Conservation (phyloP, 2,329 filamentous ascomycete species). For the Nemania serpens region DNA sequence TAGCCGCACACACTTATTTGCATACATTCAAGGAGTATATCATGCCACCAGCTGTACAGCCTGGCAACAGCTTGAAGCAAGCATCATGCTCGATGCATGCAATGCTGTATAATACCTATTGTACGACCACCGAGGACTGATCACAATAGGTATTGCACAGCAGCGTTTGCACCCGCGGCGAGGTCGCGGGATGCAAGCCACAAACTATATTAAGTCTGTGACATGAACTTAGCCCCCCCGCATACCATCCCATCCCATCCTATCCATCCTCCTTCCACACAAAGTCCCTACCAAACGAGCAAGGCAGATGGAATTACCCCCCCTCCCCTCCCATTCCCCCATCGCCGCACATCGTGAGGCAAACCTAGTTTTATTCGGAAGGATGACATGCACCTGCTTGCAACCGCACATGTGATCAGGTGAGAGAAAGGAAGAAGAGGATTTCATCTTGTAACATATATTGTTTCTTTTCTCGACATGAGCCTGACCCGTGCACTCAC, state of each 20-base stretch:
- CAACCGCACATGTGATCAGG: conserved; percentile 1
- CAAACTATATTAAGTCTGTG: conserved; percentile 29
- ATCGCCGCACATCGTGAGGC: neutral
- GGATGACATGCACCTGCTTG: conserved; percentile 9
- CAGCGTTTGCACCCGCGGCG: conserved; percentile 18
- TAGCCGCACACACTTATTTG: too few relatives aligned
- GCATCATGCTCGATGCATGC: conserved; percentile 8
- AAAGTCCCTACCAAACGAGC: neutral
- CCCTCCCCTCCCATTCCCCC: neutral
- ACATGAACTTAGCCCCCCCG: conserved; percentile 7
- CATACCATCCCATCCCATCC: too few relatives aligned
- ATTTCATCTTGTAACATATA: neutral
- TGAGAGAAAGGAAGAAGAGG: neutral
- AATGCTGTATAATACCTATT: too few relatives aligned
- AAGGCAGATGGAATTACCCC: conserved; percentile 8
- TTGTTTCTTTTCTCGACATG: conserved; percentile 5
- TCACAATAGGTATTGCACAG: conserved; percentile 28
- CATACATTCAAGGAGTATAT: too few relatives aligned
- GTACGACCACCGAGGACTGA: conserved; percentile 1
- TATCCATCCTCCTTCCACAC: conserved; percentile 17
- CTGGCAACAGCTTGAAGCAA: neutral
- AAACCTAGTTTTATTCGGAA: neutral
- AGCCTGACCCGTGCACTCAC: too few relatives aligned
- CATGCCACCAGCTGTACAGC: too few relatives aligned
- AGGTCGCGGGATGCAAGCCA: conserved; percentile 31